Evolutionary conservation across 352 stramenopile genomes (phyloP).

Genomic region (Plasmopara muralis): DNA sequence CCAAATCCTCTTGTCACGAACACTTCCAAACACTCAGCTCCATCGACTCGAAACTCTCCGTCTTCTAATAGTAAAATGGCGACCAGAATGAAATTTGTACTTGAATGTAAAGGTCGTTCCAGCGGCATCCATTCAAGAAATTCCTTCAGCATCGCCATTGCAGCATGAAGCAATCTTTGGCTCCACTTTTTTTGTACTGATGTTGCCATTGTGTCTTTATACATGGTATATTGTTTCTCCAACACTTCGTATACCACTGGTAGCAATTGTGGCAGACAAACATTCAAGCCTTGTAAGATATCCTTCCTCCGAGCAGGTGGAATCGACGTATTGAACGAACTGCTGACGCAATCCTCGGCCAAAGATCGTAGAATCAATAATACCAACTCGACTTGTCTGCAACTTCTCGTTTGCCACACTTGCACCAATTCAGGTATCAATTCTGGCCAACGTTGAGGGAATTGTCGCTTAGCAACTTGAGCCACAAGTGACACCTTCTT

Average conservation of each 20-base stretch:
- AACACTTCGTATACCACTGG: slow-evolving; percentile 68
- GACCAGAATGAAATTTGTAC: slow-evolving; percentile 60
- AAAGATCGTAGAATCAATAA: slow-evolving; percentile 66
- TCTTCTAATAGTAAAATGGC: slow-evolving; percentile 52
- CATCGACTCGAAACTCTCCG: slow-evolving; percentile 41
- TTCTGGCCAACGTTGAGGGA: slow-evolving; percentile 74
- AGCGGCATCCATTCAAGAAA: slow-evolving; percentile 82
- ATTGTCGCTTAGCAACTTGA: slow-evolving; percentile 72
- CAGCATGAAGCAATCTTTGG: slow-evolving; percentile 52
- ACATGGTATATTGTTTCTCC: slow-evolving; percentile 58
- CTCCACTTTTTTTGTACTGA: slow-evolving; percentile 23
- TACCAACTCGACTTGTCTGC: slow-evolving; percentile 56
- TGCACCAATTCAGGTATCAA: slow-evolving; percentile 57
- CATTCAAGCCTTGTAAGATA: slow-evolving; percentile 73
- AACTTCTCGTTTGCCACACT: slow-evolving; percentile 43
- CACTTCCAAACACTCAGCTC: slow-evolving; percentile 63
- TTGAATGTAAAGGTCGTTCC: slow-evolving; percentile 42
- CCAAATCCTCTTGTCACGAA: slow-evolving; percentile 63
- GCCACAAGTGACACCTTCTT: slow-evolving; percentile 72
- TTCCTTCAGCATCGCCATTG: slow-evolving; percentile 69
- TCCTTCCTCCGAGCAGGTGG: slow-evolving; percentile 66
- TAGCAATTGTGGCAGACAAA: slow-evolving; percentile 56
- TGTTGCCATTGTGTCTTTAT: slow-evolving; percentile 22
- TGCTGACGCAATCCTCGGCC: slow-evolving; percentile 75
- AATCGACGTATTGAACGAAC: slow-evolving; percentile 73